phyloP scores from a whole-genome alignment of 106 monocot genomes.

The Xerophyta viscosa region DNA sequence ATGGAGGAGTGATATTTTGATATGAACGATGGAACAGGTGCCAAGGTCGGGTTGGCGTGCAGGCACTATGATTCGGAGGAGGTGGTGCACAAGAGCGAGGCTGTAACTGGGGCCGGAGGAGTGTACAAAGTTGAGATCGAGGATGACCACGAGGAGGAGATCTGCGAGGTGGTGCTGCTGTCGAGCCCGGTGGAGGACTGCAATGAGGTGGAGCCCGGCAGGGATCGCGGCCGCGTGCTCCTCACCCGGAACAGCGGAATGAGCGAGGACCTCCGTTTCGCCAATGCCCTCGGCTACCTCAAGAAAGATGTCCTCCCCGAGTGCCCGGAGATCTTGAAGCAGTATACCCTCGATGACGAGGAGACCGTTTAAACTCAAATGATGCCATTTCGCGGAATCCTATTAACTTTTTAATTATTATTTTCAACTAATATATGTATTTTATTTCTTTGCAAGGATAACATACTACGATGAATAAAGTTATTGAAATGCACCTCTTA shows the following conservation, averaged over 20 bases:
- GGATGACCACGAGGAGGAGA: conserved; percentile 42
- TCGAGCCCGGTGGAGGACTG: conserved; percentile 26
- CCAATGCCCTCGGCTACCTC: conserved; percentile 64
- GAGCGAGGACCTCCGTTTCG: conserved; percentile 22
- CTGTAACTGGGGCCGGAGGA: conserved; percentile 24
- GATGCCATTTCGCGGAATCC: no score
- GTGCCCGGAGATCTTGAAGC: conserved; percentile 15
- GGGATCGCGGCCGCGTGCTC: conserved; percentile 36
- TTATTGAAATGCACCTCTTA: no score
- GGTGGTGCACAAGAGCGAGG: conserved; percentile 22
- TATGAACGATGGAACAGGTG: conserved; percentile 6
- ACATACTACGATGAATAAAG: no score
- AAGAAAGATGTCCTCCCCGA: conserved; percentile 20
- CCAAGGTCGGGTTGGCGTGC: conserved; percentile 49
- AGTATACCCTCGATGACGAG: conserved; percentile 11
- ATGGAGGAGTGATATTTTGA: background rate
- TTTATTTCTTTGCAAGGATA: no score
- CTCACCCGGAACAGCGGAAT: conserved; percentile 38
- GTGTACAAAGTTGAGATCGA: conserved; percentile 31
- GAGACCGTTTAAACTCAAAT: no score
- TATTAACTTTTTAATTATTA: no score
- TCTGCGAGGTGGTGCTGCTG: conserved; percentile 32
- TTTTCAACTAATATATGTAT: no score
- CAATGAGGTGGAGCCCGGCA: conserved; percentile 21
- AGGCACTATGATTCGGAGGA: conserved; percentile 17